These are phyloP conservation scores for Cruciata laevipes DNA, from an alignment of 257 asterid genomes.

Conservation along the genomic window DNA sequence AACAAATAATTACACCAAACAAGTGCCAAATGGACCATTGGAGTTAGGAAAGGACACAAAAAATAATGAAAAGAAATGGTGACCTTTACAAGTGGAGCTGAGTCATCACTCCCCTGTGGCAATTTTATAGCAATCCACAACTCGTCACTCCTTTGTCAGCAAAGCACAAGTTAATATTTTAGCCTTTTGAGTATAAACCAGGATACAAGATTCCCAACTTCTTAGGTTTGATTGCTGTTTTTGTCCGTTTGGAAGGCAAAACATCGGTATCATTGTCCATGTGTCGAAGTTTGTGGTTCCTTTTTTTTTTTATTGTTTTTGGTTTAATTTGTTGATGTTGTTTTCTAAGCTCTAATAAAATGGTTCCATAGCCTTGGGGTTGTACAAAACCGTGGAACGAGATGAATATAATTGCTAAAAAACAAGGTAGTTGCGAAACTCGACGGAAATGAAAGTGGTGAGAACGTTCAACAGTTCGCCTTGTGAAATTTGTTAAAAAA, in stretches of 20 bases:
- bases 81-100: slow-evolving; percentile 13
- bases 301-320: background rate
- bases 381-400: too few relatives aligned
- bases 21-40: background rate
- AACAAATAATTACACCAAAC: background rate
- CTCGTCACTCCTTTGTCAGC: background rate
- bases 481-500: too few relatives aligned
- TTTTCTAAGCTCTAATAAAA: background rate
- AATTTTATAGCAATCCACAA: slow-evolving; percentile 4
- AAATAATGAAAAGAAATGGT: background rate
- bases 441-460: background rate
- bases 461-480: background rate
- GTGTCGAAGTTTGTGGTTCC: background rate
- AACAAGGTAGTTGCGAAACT: too few relatives aligned
- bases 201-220: background rate
- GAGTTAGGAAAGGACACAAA: background rate
- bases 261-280: slow-evolving; percentile 5
- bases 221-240: slow-evolving; percentile 3
- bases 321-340: background rate
- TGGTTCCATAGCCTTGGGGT: too few relatives aligned
- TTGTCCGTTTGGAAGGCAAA: background rate
- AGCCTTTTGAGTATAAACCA: background rate
- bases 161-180: background rate
- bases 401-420: too few relatives aligned
- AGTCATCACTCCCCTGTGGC: slow-evolving; percentile 5